Evolutionary conservation across 202 grass and related monocot species (phyloP), one percentile per base, ranked within the genome.

Genomic region (Panicum virgatum): DNA sequence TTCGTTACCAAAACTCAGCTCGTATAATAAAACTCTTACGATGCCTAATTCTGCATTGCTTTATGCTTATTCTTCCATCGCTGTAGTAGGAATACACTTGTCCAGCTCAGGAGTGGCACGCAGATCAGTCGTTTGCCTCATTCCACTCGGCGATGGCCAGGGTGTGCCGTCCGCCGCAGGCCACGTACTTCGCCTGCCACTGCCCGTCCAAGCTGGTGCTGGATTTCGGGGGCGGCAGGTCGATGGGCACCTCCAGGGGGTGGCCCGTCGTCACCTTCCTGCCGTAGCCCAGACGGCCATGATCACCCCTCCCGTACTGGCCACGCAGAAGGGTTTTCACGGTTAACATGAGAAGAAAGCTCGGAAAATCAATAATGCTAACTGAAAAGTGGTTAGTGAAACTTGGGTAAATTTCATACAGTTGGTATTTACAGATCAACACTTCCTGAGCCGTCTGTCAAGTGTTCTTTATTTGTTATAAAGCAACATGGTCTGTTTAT

Each of bases 271-370:
- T 98, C 23, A 93, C 90, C 85, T 91, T 96, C 71, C 89, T 91
- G 12, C 89, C 90, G 3, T 90, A 93, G 29, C 96, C 96, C 8
- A 98, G 90, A 66, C 96, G 92, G 8, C 96, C 96, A 53, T 98
- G 96, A 69, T 98, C 96, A 45, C 96, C 96, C 69, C 96, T 96
- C 25, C 96, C 96, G 9, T 91, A 98, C 96, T 98, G 89, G 61
- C 9, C 56, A 12, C 47, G 67, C 29, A 81, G 25, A 62, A 83
- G 42, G 19, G 12, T 42, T 45, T 45, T 57, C 23, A 3, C 5
- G 5, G 27, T 44, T 23, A 56, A 74, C 16, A 52, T 20, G 29
- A 43, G 22, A 30, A 34, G 16, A 48, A 37, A 76, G 29, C 16
- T 57, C 32, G 3, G 20, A 40, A 76, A 61, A 60, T 59, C 9